These are phyloP conservation scores for Scheffersomyces lignicola DNA, from an alignment of 1,139 yeast genomes.

Conservation along the genomic window DNA sequence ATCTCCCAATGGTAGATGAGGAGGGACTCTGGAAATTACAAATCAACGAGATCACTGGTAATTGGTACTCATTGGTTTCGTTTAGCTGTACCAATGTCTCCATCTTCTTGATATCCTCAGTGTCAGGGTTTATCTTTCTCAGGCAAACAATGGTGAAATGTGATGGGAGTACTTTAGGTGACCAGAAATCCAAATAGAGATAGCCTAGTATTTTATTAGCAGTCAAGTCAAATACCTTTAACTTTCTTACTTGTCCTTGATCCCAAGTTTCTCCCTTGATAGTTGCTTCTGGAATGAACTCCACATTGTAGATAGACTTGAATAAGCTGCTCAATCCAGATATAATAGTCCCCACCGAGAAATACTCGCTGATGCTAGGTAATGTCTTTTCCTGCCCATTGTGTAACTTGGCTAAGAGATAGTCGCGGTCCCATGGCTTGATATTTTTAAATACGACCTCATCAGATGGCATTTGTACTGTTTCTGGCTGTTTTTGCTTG, in stretches of 20 bases:
- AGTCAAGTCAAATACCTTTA: constrained; percentile 56
- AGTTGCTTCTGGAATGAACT: constrained; percentile 66
- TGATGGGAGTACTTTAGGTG: constrained; percentile 64
- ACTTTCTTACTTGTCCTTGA: constrained; percentile 71
- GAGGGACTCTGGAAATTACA: constrained; percentile 69
- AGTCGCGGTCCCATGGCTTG: constrained; percentile 94
- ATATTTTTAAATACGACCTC: constrained; percentile 47
- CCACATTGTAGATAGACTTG: constrained; percentile 70
- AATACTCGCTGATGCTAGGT: constrained; percentile 56
- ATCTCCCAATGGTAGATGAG: constrained; percentile 20
- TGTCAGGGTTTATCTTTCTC: constrained; percentile 43
- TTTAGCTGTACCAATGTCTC: constrained; percentile 54
- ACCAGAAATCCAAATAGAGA: constrained; percentile 48
- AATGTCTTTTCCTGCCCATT: constrained; percentile 18
- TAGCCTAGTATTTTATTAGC: constrained; percentile 33
- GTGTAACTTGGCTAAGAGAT: constrained; percentile 34
- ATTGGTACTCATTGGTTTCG: constrained; percentile 57
- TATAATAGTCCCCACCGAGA: constrained; percentile 85
- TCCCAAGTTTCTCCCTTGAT: constrained; percentile 86
- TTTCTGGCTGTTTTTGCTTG: neutral
- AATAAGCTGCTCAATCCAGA: constrained; percentile 79
- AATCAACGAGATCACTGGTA: constrained; percentile 86
- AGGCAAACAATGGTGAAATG: constrained; percentile 98
- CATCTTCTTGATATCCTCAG: constrained; percentile 26
- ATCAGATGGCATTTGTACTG: constrained; percentile 19